Percentiles rank a stretch among this genome's conserved stretches.
Evolutionary conservation across 2,329 filamentous ascomycete species (phyloP).

Genomic region (Macrophomina tecta): DNA sequence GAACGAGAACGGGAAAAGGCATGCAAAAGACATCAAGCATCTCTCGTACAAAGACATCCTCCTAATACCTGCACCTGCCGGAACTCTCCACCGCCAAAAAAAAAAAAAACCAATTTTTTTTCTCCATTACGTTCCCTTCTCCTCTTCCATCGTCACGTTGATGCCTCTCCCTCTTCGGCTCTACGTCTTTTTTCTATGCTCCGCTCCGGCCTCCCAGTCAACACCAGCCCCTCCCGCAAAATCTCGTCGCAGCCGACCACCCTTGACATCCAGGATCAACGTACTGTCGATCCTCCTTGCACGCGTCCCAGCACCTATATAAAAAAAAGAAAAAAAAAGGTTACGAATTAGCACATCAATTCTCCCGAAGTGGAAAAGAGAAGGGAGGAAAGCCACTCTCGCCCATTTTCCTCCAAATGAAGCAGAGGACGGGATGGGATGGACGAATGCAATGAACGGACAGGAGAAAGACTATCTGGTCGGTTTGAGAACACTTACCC

Average conservation of each 20-base stretch:
- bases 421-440: not conserved
- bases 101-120: too few species aligned
- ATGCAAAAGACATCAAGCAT: not conserved
- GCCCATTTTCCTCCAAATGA: not conserved
- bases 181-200: not conserved
- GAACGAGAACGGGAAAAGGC: not conserved
- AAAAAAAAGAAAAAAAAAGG: too few species aligned
- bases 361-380: too few species aligned
- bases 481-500: not conserved
- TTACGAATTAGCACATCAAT: too few species aligned
- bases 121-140: not conserved
- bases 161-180: not conserved
- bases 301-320: slow-evolving; percentile 5
- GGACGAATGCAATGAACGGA: not conserved
- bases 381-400: too few species aligned
- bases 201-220: too few species aligned
- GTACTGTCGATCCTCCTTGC: slow-evolving; percentile 9
- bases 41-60: too few species aligned
- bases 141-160: not conserved
- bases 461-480: not conserved
- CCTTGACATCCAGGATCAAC: not conserved
- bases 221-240: too few species aligned
- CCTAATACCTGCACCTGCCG: too few species aligned
- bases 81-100: too few species aligned
- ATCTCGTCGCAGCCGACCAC: not conserved